Percentiles rank a stretch among this genome's conserved stretches.
Evolutionary conservation across 192 early-diverging fungal genomes (phyloP).

Genomic region (Martensiomyces pterosporus): DNA sequence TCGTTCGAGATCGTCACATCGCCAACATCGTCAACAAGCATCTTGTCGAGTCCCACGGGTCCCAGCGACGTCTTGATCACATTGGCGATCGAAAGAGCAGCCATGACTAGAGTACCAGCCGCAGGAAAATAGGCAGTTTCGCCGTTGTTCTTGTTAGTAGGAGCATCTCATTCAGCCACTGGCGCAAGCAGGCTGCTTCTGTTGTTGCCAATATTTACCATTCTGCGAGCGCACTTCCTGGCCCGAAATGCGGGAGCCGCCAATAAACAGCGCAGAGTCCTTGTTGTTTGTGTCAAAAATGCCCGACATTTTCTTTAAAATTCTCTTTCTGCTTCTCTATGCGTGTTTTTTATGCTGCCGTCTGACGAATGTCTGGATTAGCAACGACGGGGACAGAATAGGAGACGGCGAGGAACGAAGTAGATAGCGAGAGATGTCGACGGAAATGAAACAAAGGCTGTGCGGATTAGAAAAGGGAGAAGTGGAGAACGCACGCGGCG

Average conservation of each 20-base stretch:
- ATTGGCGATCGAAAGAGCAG: conserved; percentile 92
- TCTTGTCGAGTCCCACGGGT: conserved; percentile 99
- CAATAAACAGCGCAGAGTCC: conserved; percentile 68
- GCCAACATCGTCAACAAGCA: conserved; percentile 99
- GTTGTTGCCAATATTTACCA: too few relatives aligned
- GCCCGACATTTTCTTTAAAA: conserved; percentile 37
- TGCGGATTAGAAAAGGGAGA: too few relatives aligned
- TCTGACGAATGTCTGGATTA: too few relatives aligned
- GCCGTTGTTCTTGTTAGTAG: not conserved
- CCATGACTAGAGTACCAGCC: conserved; percentile 68
- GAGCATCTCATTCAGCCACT: too few relatives aligned
- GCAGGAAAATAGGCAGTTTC: conserved; percentile 9
- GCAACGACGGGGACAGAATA: too few relatives aligned
- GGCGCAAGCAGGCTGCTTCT: too few relatives aligned
- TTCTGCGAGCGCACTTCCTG: conserved; percentile 90
- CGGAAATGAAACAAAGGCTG: too few relatives aligned
- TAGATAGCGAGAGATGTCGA: too few relatives aligned
- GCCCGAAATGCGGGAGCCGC: conserved; percentile 86
- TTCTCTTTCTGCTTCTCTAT: too few relatives aligned
- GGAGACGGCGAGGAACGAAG: too few relatives aligned
- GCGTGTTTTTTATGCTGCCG: too few relatives aligned
- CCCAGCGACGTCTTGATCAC: conserved; percentile 98
- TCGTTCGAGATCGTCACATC: conserved; percentile 99
- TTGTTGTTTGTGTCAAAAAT: conserved; percentile 49
- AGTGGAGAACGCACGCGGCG: too few relatives aligned